A percentile compares a stretch with the other conserved stretches of the same genome.
Evolutionary conservation across 1,139 yeast genomes (phyloP).

Genomic region (Geotrichum bryndzae): DNA sequence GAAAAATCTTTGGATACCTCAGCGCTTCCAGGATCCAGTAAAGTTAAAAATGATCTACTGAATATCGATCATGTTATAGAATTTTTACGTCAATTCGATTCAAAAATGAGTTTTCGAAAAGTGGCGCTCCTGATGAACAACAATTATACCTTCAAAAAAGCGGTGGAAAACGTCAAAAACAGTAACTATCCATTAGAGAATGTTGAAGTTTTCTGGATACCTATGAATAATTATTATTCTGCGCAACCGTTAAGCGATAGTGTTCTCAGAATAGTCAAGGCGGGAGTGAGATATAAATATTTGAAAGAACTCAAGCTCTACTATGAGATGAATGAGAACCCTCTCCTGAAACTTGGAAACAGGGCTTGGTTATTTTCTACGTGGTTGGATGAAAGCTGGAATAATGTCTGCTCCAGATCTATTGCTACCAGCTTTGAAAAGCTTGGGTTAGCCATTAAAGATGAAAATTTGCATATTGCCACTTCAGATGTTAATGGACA

Average conservation of each 20-base stretch:
- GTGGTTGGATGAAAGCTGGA: not conserved
- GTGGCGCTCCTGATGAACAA: not conserved
- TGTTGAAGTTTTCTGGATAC: not conserved
- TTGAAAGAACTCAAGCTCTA: not conserved
- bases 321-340: not conserved
- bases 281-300: not conserved
- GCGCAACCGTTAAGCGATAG: not conserved
- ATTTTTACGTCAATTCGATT: not conserved
- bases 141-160: not conserved
- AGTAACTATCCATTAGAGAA: not conserved
- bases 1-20: not conserved
- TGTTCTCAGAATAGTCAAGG: not conserved
- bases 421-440: not conserved
- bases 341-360: not conserved
- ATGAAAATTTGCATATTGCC: not conserved
- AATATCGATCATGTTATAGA: not conserved
- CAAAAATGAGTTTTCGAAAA: not conserved
- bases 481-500: not conserved
- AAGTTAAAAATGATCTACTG: no score
- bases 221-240: not conserved
- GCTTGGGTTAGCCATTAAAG: not conserved
- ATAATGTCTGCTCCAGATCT: not conserved
- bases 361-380: no score
- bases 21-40: not conserved
- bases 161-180: not conserved